These are phyloP conservation scores for Haematococcus lacustris DNA, from an alignment of 139 green algal genomes.

Conservation along the genomic window DNA sequence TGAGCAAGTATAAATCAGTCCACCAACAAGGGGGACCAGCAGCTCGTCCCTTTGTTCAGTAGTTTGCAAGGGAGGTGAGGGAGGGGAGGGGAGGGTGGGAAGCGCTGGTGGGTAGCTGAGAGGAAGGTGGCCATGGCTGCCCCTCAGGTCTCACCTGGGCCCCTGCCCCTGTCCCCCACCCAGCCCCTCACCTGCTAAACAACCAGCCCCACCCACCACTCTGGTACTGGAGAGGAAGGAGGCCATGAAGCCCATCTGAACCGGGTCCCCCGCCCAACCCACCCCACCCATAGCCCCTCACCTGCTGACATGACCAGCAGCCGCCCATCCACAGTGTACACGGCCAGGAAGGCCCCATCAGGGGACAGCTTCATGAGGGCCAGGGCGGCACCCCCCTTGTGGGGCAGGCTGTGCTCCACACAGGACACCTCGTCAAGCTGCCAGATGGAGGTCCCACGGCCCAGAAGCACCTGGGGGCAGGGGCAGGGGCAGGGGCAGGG, in stretches of 20 bases:
- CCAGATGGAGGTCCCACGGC: conserved; percentile 41
- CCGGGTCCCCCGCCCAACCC: not conserved
- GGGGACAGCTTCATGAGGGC: conserved; percentile 51
- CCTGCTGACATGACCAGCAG: conserved; percentile 38
- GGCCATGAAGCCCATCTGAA: too few species aligned
- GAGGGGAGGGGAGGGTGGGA: too few species aligned
- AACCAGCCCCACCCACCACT: not conserved
- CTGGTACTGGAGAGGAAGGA: not conserved
- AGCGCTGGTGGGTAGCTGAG: not conserved
- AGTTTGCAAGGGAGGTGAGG: too few species aligned
- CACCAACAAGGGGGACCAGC: too few species aligned
- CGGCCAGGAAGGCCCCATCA: conserved; percentile 60
- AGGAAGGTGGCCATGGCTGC: not conserved
- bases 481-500: not conserved
- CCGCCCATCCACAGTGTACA: conserved; percentile 39
- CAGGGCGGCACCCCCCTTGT: conserved; percentile 3
- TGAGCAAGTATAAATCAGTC: too few species aligned
- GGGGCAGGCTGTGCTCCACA: conserved; percentile 17
- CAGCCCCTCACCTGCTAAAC: not conserved
- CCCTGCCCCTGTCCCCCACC: not conserved
- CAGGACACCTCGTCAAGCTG: conserved; percentile 38
- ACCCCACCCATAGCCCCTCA: conserved; percentile 4
- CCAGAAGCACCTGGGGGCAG: not conserved
- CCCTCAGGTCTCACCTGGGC: too few species aligned
- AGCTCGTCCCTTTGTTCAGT: too few species aligned